Conservation (phyloP, 31 red algal genomes). For the Bonnemaisonia californica region DNA sequence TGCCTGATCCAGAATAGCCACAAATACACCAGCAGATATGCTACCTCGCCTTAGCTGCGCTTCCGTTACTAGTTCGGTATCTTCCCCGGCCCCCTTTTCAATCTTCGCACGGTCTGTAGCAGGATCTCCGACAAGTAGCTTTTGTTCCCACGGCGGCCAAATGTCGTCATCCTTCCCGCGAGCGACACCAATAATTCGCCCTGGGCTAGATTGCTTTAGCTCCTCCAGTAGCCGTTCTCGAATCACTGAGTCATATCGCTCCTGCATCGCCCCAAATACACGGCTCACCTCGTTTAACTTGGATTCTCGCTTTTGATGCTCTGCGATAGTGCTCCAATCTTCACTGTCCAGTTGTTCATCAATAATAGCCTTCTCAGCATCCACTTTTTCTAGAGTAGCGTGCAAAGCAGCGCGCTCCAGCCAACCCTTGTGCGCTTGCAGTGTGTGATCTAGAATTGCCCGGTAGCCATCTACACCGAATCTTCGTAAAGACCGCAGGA, state of each 20-base stretch:
- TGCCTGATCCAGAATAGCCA: constrained; percentile 40
- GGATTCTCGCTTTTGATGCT: constrained; percentile 29
- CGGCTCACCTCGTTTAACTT: constrained; percentile 48
- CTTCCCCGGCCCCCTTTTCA: neutral
- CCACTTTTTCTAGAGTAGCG: constrained; percentile 58
- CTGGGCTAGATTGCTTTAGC: constrained; percentile 33
- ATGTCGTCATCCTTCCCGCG: neutral
- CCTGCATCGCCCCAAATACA: constrained; percentile 49
- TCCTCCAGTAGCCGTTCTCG: constrained; percentile 18
- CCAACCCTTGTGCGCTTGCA: constrained; percentile 56
- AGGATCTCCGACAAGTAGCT: neutral
- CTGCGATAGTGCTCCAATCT: constrained; percentile 49
- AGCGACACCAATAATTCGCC: constrained; percentile 55
- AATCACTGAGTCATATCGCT: constrained; percentile 27
- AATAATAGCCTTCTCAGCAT: constrained; percentile 56
- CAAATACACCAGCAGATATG: constrained; percentile 35
- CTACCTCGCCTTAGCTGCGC: constrained; percentile 2
- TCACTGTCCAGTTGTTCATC: constrained; percentile 28
- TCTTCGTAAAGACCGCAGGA: constrained; percentile 42
- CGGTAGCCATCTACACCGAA: constrained; percentile 62
- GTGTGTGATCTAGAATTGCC: constrained; percentile 48
- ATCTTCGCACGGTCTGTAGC: neutral
- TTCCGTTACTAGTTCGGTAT: neutral
- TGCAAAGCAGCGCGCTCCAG: constrained; percentile 46
- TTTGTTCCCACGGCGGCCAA: neutral